A percentile compares a stretch with the other conserved stretches of the same genome.
Evolutionary conservation across 805 yeast genomes (phyloP).

Genomic region (Wickerhamiella vanderwaltii): DNA sequence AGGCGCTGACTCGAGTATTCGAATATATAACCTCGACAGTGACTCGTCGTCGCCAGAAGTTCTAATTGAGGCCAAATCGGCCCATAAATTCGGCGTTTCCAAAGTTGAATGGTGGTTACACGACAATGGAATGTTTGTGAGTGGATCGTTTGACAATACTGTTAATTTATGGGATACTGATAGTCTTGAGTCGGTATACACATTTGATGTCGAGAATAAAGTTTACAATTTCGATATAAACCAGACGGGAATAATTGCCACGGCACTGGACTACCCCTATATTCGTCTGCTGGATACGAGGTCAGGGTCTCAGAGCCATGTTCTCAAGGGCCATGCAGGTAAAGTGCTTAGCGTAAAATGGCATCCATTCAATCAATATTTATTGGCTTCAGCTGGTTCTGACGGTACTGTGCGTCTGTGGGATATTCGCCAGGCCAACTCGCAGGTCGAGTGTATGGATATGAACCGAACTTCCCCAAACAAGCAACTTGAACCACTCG

Average conservation of each 20-base stretch:
- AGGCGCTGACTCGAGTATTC: slow-evolving; percentile 56
- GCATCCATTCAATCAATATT: slow-evolving; percentile 52
- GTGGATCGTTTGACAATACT: slow-evolving; percentile 67
- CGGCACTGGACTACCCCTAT: slow-evolving; percentile 58
- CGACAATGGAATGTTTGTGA: slow-evolving; percentile 75
- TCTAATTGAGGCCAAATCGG: slow-evolving; percentile 23
- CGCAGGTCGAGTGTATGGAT: slow-evolving; percentile 55
- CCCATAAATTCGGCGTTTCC: slow-evolving; percentile 65
- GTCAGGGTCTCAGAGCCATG: slow-evolving; percentile 63
- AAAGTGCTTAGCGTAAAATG: slow-evolving; percentile 51
- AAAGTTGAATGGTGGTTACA: slow-evolving; percentile 76
- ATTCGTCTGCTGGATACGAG: slow-evolving; percentile 60
- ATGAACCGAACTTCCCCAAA: slow-evolving; percentile 34
- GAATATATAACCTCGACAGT: slow-evolving; percentile 48
- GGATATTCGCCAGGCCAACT: slow-evolving; percentile 65
- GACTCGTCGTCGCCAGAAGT: slow-evolving; percentile 15
- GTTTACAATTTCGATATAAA: slow-evolving; percentile 58
- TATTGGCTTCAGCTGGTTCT: slow-evolving; percentile 67
- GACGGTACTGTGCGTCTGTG: slow-evolving; percentile 74
- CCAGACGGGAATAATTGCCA: slow-evolving; percentile 45
- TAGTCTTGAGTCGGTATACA: slow-evolving; percentile 49
- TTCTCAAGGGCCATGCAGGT: slow-evolving; percentile 49
- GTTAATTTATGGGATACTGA: slow-evolving; percentile 76
- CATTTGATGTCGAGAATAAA: slow-evolving; percentile 48
- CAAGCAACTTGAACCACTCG: slow-evolving; percentile 23